phyloP scores from a whole-genome alignment of 2,329 filamentous ascomycete genomes.

The Calycina herbarum region DNA sequence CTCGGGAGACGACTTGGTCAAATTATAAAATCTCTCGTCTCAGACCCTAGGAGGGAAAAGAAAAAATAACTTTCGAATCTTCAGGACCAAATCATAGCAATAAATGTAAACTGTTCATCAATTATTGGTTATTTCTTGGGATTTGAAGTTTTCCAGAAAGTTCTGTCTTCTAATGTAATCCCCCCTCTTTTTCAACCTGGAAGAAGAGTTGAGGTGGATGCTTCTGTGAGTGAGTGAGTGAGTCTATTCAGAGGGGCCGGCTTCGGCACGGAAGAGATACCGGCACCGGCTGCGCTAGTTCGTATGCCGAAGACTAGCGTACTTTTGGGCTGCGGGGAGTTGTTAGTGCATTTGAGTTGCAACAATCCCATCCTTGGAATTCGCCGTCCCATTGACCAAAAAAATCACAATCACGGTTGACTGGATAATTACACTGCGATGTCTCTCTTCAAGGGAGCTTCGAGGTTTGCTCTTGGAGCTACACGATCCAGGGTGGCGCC shows the following conservation, averaged over 20 bases:
- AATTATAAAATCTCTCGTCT: no score
- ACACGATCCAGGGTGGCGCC: slow-evolving; percentile 27
- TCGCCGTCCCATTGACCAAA: slow-evolving; percentile 10
- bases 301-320: background rate
- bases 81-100: no score
- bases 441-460: slow-evolving; percentile 36
- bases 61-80: no score
- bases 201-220: no score
- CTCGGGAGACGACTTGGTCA: no score
- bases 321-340: slow-evolving; percentile 7
- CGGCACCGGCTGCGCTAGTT: background rate
- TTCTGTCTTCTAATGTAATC: no score
- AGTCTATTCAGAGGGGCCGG: background rate
- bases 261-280: background rate
- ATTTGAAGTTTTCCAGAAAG: no score
- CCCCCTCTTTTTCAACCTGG: no score
- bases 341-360: slow-evolving; percentile 13
- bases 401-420: background rate
- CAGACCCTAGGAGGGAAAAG: no score
- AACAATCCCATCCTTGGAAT: background rate
- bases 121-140: no score
- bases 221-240: no score
- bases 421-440: slow-evolving; percentile 23
- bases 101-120: no score
- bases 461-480: slow-evolving; percentile 29